Percentiles rank a stretch among this genome's conserved stretches.
phyloP scores from a whole-genome alignment of 805 yeast species.

The Metschnikowia matae region DNA sequence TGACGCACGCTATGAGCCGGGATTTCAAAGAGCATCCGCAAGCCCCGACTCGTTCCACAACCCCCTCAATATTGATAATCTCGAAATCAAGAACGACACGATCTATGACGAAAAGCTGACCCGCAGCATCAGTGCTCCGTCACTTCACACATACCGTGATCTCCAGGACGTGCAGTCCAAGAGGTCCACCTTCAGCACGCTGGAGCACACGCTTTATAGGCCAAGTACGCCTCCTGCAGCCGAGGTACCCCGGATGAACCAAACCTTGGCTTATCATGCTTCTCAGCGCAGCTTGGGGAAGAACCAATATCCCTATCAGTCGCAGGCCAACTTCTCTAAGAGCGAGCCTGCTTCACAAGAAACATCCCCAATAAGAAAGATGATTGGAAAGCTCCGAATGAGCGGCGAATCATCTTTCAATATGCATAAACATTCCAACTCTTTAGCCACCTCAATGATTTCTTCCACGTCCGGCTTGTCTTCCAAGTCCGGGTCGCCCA shows the following conservation, averaged over 20 bases:
- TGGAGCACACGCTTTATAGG: slow-evolving; percentile 12
- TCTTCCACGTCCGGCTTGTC: slow-evolving; percentile 28
- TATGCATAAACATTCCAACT: slow-evolving; percentile 16
- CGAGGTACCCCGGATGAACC: neutral
- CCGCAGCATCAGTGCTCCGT: slow-evolving; percentile 31
- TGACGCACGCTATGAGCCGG: neutral
- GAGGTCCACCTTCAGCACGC: slow-evolving; percentile 8
- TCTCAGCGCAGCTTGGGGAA: neutral
- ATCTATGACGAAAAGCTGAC: slow-evolving; percentile 18
- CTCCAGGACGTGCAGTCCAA: slow-evolving; percentile 1
- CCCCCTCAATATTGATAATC: neutral
- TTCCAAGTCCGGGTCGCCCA: slow-evolving; percentile 31
- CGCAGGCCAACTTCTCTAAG: neutral
- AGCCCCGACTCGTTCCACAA: neutral
- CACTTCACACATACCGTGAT: slow-evolving; percentile 36
- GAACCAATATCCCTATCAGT: slow-evolving; percentile 3
- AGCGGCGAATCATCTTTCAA: slow-evolving; percentile 20
- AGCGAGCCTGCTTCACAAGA: slow-evolving; percentile 10
- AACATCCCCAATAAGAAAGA: slow-evolving; percentile 32
- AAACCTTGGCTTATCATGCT: neutral
- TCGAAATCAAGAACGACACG: neutral
- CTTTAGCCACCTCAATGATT: slow-evolving; percentile 24
- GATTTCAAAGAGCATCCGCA: neutral
- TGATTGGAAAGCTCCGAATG: slow-evolving; percentile 20
- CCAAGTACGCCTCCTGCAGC: slow-evolving; percentile 12